These are phyloP conservation scores for Simmondsia chinensis DNA, from an alignment of 148 eudicot genomes.

Conservation along the genomic window DNA sequence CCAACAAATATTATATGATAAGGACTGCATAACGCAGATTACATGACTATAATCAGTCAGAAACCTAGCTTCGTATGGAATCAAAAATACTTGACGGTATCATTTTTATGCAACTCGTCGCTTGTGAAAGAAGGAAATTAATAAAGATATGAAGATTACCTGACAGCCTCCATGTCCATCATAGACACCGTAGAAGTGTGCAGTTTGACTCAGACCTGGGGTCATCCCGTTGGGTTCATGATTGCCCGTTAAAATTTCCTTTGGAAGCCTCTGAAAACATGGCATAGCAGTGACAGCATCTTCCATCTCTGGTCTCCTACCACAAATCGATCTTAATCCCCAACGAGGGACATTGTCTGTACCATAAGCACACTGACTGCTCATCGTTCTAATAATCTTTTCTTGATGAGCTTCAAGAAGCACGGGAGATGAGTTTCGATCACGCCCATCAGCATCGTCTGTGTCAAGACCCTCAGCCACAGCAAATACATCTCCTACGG, in stretches of 20 bases:
- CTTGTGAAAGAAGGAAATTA: neutral
- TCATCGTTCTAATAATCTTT: conserved; percentile 24
- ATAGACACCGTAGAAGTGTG: conserved; percentile 46
- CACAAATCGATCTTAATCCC: conserved; percentile 40
- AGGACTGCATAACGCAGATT: too few relatives aligned
- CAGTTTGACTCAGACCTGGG: conserved; percentile 20
- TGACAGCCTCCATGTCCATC: conserved; percentile 64
- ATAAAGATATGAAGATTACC: conserved; percentile 17
- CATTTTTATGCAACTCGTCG: neutral
- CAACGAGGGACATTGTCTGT: conserved; percentile 36
- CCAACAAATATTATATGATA: too few relatives aligned
- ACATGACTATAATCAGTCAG: too few relatives aligned
- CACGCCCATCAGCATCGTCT: conserved; percentile 17
- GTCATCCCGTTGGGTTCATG: conserved; percentile 19
- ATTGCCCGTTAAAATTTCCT: conserved; percentile 25
- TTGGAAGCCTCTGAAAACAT: conserved; percentile 30
- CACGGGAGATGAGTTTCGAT: conserved; percentile 10
- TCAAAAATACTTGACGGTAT: too few relatives aligned
- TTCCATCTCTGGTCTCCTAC: conserved; percentile 52
- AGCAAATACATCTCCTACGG: conserved; percentile 17
- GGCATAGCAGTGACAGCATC: conserved; percentile 38
- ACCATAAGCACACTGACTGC: conserved; percentile 15
- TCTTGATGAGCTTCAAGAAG: conserved; percentile 22
- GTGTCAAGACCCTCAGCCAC: conserved; percentile 30
- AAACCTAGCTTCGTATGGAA: too few relatives aligned